A percentile compares a stretch with the other conserved stretches of the same genome.
Conservation (phyloP, 768 basidiomycete genomes). For the Piloderma croceum region DNA sequence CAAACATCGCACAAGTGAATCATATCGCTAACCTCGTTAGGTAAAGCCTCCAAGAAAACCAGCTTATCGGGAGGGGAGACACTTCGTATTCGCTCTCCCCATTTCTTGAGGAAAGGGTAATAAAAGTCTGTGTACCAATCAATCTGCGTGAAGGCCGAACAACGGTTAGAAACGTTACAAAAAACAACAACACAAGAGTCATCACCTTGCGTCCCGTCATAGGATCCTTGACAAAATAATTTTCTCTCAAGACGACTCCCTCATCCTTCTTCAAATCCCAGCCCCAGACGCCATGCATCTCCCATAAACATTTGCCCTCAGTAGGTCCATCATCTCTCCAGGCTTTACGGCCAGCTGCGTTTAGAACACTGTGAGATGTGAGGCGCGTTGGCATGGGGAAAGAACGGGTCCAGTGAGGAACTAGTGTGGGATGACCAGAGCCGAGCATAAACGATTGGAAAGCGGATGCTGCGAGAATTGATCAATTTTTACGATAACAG, state of each 20-base stretch:
- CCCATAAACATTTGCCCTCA: slow-evolving; percentile 72
- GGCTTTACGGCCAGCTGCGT: slow-evolving; percentile 50
- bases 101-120: slow-evolving; percentile 66
- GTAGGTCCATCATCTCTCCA: slow-evolving; percentile 79
- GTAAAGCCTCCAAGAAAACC: slow-evolving; percentile 79
- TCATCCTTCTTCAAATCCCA: slow-evolving; percentile 65
- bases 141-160: slow-evolving; percentile 37
- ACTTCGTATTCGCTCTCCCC: slow-evolving; percentile 55
- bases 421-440: slow-evolving; percentile 73
- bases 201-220: slow-evolving; percentile 53
- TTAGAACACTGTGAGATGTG: slow-evolving; percentile 54
- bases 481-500: neutral
- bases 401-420: slow-evolving; percentile 78
- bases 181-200: slow-evolving; percentile 1
- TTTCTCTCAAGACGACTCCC: slow-evolving; percentile 75
- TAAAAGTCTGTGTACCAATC: slow-evolving; percentile 88
- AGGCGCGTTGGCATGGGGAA: slow-evolving; percentile 83
- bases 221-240: slow-evolving; percentile 76
- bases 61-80: slow-evolving; percentile 49
- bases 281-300: slow-evolving; percentile 90
- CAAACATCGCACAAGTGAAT: too few species aligned
- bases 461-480: slow-evolving; percentile 55
- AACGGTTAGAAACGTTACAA: neutral
- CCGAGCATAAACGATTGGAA: slow-evolving; percentile 92
- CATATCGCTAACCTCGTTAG: slow-evolving; percentile 69